Evolutionary conservation across 2,329 filamentous ascomycete species (phyloP).

Genomic region (Colletotrichum noveboracense): DNA sequence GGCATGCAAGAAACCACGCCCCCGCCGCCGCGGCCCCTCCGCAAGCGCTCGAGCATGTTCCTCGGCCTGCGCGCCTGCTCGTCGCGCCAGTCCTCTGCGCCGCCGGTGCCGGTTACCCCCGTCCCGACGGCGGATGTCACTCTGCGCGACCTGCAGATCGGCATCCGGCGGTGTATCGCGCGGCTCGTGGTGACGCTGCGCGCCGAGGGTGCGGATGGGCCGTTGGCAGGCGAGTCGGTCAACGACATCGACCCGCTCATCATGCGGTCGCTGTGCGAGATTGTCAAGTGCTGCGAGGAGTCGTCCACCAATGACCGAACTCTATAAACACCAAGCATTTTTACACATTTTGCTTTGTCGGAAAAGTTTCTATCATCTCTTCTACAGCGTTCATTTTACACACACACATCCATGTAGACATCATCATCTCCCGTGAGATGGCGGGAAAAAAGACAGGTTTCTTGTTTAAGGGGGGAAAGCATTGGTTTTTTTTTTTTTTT

Average conservation of each 20-base stretch:
- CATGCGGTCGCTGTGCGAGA: constrained; percentile 47
- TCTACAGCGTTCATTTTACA: background rate
- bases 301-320: background rate
- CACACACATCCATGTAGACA: background rate
- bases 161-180: constrained; percentile 55
- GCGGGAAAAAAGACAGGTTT: background rate
- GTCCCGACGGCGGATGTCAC: constrained; percentile 31
- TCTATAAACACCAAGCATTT: background rate
- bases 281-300: constrained; percentile 36
- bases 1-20: constrained; percentile 15
- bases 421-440: background rate
- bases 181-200: constrained; percentile 54
- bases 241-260: constrained; percentile 41
- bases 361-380: background rate
- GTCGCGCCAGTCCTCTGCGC: constrained; percentile 8
- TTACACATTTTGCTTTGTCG: background rate
- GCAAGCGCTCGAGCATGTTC: constrained; percentile 17
- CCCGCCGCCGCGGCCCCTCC: constrained; percentile 28
- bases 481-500: background rate
- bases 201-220: constrained; percentile 1
- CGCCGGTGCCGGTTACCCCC: background rate
- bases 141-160: constrained; percentile 51
- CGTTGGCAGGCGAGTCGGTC: constrained; percentile 20
- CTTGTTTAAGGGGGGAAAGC: background rate
- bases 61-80: background rate